Evolutionary conservation across 2,329 filamentous ascomycete species (phyloP).

Genomic region (Cadophora sp.): DNA sequence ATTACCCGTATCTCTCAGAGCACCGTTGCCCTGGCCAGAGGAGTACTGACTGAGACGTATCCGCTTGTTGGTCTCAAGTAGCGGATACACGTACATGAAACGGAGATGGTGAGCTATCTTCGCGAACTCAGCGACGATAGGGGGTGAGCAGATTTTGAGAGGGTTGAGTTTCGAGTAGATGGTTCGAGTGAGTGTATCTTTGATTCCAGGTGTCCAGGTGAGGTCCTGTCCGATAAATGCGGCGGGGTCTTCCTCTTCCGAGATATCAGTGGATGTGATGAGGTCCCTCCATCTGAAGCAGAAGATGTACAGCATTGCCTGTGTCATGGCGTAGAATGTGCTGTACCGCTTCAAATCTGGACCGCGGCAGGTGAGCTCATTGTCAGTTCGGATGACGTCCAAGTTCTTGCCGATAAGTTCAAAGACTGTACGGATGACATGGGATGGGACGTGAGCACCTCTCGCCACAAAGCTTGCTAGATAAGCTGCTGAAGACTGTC

Average conservation of each 20-base stretch:
- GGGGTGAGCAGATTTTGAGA: constrained; percentile 89
- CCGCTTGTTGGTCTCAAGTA: constrained; percentile 92
- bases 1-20: constrained; percentile 58
- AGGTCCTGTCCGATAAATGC: constrained; percentile 74
- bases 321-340: constrained; percentile 73
- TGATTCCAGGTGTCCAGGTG: constrained; percentile 77
- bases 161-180: constrained; percentile 92
- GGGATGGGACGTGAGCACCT: constrained; percentile 78
- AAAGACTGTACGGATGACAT: constrained; percentile 83
- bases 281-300: constrained; percentile 98
- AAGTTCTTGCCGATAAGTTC: constrained; percentile 79
- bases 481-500: constrained; percentile 88
- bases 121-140: constrained; percentile 91
- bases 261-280: constrained; percentile 62
- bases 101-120: constrained; percentile 84
- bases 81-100: constrained; percentile 87
- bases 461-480: constrained; percentile 93
- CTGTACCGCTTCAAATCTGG: constrained; percentile 77
- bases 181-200: constrained; percentile 75
- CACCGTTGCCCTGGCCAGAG: constrained; percentile 55
- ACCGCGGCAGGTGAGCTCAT: constrained; percentile 78
- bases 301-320: constrained; percentile 77
- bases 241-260: constrained; percentile 66
- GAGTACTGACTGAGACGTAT: constrained; percentile 78
- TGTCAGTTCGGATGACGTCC: constrained; percentile 73